Base-by-base conservation (phyloP, 768 basidiomycete species). In the Boletus sensibilis region DNA sequence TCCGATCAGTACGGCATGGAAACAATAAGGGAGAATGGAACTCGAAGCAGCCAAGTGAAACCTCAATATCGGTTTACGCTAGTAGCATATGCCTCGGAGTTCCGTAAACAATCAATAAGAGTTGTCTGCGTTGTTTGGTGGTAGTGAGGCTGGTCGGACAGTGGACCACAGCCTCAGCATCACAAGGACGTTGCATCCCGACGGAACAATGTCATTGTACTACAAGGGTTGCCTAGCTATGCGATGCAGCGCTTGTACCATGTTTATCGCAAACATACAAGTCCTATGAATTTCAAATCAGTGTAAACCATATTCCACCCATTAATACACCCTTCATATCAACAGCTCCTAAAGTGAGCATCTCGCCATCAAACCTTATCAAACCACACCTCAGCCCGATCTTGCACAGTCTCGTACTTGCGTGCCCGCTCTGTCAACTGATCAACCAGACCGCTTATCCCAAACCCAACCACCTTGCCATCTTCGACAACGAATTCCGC, bases 341-440 rank as follows among this genome's bases (percentile, higher is more conserved):
- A 31, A 43, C 55, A n/a, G 2, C 50, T 41, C 34, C 25, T 41
- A 35, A 18, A 14, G 18, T 4, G 18, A 16, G 27, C 27, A 29
- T 29, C 27, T 8, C 27, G 8, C 23, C 25, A 29, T 64, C 39
- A 38, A 46, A 62, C 47, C 40, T 43, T 62, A 34, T 70, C 64
- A 25, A 74, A 73, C 74, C 70, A 72, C 25, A 69, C 68, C 43
- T 75, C 72, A 0, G 66, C 63, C 25, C 59, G 59, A 29, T 68
- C 72, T 11, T 52, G 60, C n/a, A 72, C 61, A 1, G 47, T 59
- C 16, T 59, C 52, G 7, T 53, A 47, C 29, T 31, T 64, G 35
- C 63, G 69, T 21, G 55, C 58, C 45, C 61, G 60, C 56, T 67
- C 68, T n/a, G 62, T 64, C 53, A 54, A 16, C 33, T 53, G 49